Percentiles rank a stretch among this genome's conserved stretches.
phyloP scores from a whole-genome alignment of 306 rosid genomes.

The Cucurbita maxima region DNA sequence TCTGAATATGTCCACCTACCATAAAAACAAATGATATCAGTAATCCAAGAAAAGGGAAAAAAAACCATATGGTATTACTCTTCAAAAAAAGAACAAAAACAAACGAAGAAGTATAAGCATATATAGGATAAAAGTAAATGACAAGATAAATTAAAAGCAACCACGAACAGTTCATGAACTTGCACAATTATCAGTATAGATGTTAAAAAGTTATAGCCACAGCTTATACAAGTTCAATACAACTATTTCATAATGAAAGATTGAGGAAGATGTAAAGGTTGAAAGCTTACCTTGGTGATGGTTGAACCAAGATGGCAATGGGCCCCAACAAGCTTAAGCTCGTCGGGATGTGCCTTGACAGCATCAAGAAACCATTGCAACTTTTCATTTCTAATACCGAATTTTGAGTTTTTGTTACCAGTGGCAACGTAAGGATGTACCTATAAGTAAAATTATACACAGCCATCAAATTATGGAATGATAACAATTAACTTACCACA shows the following conservation, averaged over 20 bases:
- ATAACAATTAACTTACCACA: background rate
- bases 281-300: conserved; percentile 60
- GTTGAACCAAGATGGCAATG: conserved; percentile 99
- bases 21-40: background rate
- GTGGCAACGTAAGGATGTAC: conserved; percentile 95
- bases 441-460: conserved; percentile 12
- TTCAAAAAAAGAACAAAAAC: background rate
- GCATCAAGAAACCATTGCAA: conserved; percentile 88
- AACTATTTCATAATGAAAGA: background rate
- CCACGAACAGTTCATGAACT: background rate
- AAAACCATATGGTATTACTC: no score
- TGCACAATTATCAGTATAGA: background rate
- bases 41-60: background rate
- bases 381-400: conserved; percentile 92
- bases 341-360: conserved; percentile 64
- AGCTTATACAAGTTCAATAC: background rate
- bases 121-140: background rate
- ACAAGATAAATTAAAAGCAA: background rate
- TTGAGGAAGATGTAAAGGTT: background rate
- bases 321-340: conserved; percentile 86
- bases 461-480: background rate
- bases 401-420: conserved; percentile 91
- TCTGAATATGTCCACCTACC: conserved; percentile 84
- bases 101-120: background rate
- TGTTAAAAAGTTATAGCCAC: background rate